Percentiles rank a stretch among this genome's conserved stretches.
Conservation (phyloP, 768 basidiomycete genomes). For the Leccinum incarnatum region DNA sequence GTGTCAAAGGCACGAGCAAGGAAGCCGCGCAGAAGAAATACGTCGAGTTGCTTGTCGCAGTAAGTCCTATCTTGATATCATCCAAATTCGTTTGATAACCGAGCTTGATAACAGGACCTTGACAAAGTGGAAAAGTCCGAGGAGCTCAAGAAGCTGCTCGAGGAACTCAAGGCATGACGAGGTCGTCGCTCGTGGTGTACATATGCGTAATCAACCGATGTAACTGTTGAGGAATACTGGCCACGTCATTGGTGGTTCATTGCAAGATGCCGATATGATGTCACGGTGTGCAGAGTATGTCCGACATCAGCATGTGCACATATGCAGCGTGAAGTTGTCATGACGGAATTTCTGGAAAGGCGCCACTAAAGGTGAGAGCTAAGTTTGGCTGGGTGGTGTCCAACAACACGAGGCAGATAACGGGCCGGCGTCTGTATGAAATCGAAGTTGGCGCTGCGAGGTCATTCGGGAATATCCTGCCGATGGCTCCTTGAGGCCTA, state of each 20-base stretch:
- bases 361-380: neutral
- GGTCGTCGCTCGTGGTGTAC: neutral
- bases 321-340: neutral
- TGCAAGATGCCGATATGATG: neutral
- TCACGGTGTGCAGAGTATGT: slow-evolving; percentile 8
- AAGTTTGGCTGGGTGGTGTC: neutral
- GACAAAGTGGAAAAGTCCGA: slow-evolving; percentile 41
- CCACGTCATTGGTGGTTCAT: slow-evolving; percentile 1
- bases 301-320: neutral
- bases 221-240: neutral
- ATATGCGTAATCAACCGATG: slow-evolving; percentile 1
- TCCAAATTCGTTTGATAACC: neutral
- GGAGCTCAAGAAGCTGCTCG: slow-evolving; percentile 53
- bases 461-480: slow-evolving; percentile 22
- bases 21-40: slow-evolving; percentile 75
- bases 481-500: slow-evolving; percentile 13
- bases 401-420: slow-evolving; percentile 28
- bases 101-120: slow-evolving; percentile 49
- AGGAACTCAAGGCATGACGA: slow-evolving; percentile 52
- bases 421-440: slow-evolving; percentile 27
- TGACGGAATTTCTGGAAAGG: neutral
- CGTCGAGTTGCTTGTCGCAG: slow-evolving; percentile 70
- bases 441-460: slow-evolving; percentile 11
- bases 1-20: slow-evolving; percentile 64
- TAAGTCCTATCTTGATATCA: slow-evolving; percentile 30